phyloP scores from a whole-genome alignment of 148 eudicot genomes.

The Amaranthus palmeri region DNA sequence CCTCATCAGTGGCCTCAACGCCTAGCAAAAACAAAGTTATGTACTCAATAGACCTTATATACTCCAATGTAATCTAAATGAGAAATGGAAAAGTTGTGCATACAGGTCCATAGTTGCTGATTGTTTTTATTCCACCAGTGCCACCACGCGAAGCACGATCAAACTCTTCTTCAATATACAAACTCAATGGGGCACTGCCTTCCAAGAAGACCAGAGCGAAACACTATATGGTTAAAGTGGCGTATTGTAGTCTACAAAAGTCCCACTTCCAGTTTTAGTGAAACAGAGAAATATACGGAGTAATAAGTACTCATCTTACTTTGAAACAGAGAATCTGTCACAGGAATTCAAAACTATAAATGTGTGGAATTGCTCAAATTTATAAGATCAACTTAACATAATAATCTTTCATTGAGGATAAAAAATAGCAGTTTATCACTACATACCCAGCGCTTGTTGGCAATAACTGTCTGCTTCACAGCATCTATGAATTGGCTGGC shows the following conservation, averaged over 20 bases:
- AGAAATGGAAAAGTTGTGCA: too few relatives aligned
- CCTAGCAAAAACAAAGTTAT: too few relatives aligned
- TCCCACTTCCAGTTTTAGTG: too few relatives aligned
- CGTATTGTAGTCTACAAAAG: too few relatives aligned
- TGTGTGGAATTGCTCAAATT: not conserved
- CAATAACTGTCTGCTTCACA: constrained; percentile 41
- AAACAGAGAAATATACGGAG: too few relatives aligned
- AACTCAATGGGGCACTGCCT: constrained; percentile 62
- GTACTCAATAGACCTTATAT: too few relatives aligned
- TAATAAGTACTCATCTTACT: constrained; percentile 30
- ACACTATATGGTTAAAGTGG: not conserved
- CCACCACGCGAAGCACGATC: constrained; percentile 84
- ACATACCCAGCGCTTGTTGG: constrained; percentile 47
- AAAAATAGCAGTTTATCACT: not conserved
- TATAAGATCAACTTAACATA: not conserved
- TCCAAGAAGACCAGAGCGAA: constrained; percentile 37
- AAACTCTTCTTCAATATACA: constrained; percentile 67
- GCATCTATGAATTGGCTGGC: constrained; percentile 41
- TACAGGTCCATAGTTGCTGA: too few relatives aligned
- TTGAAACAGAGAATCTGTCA: constrained; percentile 91
- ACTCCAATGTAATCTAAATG: too few relatives aligned
- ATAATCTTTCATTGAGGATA: not conserved
- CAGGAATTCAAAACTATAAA: not conserved
- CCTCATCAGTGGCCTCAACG: too few relatives aligned
- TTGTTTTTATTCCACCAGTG: too few relatives aligned